Percentiles rank a stretch among this genome's conserved stretches.
Evolutionary conservation across 495 filamentous ascomycete genomes (phyloP).

Genomic region (Aspergillus mulundensis): DNA sequence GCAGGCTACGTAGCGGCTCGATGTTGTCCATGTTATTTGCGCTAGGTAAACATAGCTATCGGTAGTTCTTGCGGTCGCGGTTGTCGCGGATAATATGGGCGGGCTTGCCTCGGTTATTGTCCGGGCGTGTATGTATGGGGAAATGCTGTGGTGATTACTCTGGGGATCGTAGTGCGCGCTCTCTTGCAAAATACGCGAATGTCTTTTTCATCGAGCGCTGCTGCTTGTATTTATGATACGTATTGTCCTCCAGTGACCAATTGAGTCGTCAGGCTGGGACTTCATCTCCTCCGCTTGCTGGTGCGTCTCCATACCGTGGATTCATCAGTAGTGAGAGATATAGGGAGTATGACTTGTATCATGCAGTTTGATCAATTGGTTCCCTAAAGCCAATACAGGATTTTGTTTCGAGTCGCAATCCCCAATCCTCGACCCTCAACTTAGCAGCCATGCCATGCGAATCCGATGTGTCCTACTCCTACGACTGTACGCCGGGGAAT

Average conservation of each 20-base stretch:
- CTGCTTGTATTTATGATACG: not conserved
- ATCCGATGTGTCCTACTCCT: too few species aligned
- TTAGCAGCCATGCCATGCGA: too few species aligned
- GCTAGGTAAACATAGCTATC: not conserved
- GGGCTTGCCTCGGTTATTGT: not conserved
- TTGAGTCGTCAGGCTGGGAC: not conserved
- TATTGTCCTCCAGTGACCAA: not conserved
- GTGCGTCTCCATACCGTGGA: too few species aligned
- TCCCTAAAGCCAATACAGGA: too few species aligned
- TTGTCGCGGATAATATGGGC: not conserved
- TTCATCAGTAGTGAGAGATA: too few species aligned
- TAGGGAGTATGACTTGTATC: too few species aligned
- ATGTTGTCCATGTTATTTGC: not conserved
- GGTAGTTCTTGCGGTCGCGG: not conserved
- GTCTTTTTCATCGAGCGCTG: not conserved
- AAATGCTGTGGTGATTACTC: not conserved
- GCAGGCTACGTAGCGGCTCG: not conserved
- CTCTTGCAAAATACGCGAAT: not conserved
- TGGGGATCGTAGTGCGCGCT: not conserved
- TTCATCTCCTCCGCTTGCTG: conserved; percentile 14
- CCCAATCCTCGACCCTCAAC: too few species aligned
- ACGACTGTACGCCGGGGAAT: too few species aligned
- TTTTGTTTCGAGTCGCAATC: too few species aligned
- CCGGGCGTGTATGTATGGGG: not conserved
- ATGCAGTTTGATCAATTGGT: too few species aligned